These are phyloP conservation scores for Aspergillus luchuensis DNA, from an alignment of 2,329 filamentous ascomycete species.

Conservation along the genomic window DNA sequence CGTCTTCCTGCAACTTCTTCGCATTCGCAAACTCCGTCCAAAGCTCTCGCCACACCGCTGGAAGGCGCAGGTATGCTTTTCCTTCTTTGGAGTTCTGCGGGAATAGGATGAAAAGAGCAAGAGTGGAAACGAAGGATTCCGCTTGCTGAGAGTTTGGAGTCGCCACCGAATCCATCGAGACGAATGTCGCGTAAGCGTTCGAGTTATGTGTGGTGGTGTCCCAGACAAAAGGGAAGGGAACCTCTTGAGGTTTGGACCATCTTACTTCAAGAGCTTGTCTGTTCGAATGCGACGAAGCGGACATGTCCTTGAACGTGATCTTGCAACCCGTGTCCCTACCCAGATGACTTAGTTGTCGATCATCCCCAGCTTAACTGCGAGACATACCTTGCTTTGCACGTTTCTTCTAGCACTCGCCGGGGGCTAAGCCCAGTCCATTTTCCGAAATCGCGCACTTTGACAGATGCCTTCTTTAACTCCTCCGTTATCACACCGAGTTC, in stretches of 20 bases:
- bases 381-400: constrained; percentile 73
- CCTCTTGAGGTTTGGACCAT: constrained; percentile 75
- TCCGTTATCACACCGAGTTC: constrained; percentile 46
- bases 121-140: constrained; percentile 80
- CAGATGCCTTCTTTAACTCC: constrained; percentile 27
- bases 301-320: constrained; percentile 69
- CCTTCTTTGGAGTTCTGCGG: constrained; percentile 78
- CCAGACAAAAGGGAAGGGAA: constrained; percentile 47
- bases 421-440: constrained; percentile 77
- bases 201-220: constrained; percentile 48
- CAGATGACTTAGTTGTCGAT: not conserved
- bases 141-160: constrained; percentile 78
- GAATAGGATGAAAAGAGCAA: constrained; percentile 79
- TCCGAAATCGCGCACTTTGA: constrained; percentile 79
- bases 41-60: constrained; percentile 78
- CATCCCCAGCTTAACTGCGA: not conserved
- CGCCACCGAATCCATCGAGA: constrained; percentile 74
- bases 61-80: constrained; percentile 77
- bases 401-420: constrained; percentile 76
- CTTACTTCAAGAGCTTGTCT: constrained; percentile 72
- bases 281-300: constrained; percentile 72
- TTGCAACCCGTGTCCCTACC: constrained; percentile 69
- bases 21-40: constrained; percentile 76
- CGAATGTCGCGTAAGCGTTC: constrained; percentile 53
- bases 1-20: constrained; percentile 70